A percentile compares a stretch with the other conserved stretches of the same genome.
Conservation (phyloP, 768 basidiomycete species). For the Suillus discolor region DNA sequence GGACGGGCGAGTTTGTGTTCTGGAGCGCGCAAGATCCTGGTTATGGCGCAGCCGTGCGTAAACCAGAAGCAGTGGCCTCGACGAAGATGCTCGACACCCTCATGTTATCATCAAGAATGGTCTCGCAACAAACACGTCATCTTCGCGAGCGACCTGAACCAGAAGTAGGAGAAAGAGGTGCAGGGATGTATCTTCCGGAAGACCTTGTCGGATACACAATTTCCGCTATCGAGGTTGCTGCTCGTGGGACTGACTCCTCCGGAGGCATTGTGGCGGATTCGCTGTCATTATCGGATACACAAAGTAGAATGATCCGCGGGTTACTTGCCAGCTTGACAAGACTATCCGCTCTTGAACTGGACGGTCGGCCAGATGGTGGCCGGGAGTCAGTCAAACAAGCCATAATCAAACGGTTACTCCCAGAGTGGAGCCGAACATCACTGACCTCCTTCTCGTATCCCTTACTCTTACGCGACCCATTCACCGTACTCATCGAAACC, state of each 20-base stretch:
- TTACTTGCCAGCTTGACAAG: conserved; percentile 70
- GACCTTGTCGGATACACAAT: conserved; percentile 91
- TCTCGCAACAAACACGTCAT: conserved; percentile 85
- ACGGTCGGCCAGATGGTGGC: conserved; percentile 70
- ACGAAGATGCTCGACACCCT: conserved; percentile 89
- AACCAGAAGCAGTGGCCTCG: conserved; percentile 55
- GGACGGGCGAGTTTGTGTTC: conserved; percentile 87
- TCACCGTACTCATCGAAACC: conserved; percentile 86
- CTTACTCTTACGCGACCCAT: conserved; percentile 85
- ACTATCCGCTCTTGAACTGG: conserved; percentile 69
- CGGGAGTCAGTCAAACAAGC: conserved; percentile 78
- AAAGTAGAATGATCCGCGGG: conserved; percentile 75
- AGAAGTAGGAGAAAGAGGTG: conserved; percentile 72
- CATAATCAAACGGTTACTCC: conserved; percentile 85
- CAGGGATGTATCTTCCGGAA: conserved; percentile 89
- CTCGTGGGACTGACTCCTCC: conserved; percentile 61
- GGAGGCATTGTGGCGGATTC: conserved; percentile 62
- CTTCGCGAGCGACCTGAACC: conserved; percentile 77
- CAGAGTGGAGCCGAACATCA: conserved; percentile 90
- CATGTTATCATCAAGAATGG: conserved; percentile 71
- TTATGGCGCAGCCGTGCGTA: conserved; percentile 58
- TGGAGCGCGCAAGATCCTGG: conserved; percentile 84
- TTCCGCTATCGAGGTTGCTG: conserved; percentile 75
- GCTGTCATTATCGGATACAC: conserved; percentile 69
- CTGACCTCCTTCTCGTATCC: conserved; percentile 84